Evolutionary conservation across 1,139 yeast genomes (phyloP).

Genomic region (Arxiozyma slooffiae): DNA sequence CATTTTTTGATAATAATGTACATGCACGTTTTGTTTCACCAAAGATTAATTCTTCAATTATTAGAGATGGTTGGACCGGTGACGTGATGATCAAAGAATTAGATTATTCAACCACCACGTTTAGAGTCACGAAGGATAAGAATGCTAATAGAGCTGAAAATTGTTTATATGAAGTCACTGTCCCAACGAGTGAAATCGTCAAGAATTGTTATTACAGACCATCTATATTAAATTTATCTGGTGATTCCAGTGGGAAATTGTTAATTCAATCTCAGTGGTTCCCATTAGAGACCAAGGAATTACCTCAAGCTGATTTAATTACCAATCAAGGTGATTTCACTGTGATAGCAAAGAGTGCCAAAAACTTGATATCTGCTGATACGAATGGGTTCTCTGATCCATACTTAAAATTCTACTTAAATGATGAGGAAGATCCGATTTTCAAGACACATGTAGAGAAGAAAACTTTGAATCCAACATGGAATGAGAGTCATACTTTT

Average conservation of each 20-base stretch:
- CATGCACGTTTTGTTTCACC: conserved; percentile 51
- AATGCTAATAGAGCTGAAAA: conserved; percentile 49
- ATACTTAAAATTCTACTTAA: conserved; percentile 55
- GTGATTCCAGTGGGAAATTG: conserved; percentile 40
- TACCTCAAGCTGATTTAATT: conserved; percentile 69
- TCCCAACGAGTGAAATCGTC: conserved; percentile 62
- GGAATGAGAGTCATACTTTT: conserved; percentile 56
- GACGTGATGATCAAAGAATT: conserved; percentile 69
- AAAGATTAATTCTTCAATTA: conserved; percentile 35
- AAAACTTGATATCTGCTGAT: conserved; percentile 73
- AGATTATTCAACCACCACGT: conserved; percentile 56
- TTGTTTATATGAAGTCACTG: conserved; percentile 49
- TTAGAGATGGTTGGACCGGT: conserved; percentile 50
- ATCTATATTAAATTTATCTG: conserved; percentile 44
- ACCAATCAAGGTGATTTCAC: conserved; percentile 66
- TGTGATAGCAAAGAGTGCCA: conserved; percentile 57
- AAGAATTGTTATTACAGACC: conserved; percentile 57
- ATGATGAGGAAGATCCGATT: conserved; percentile 45
- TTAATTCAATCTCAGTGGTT: conserved; percentile 65
- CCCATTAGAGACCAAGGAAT: conserved; percentile 51
- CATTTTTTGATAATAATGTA: conserved; percentile 65
- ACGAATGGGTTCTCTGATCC: conserved; percentile 92
- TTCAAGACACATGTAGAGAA: conserved; percentile 71
- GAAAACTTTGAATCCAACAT: conserved; percentile 78
- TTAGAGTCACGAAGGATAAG: conserved; percentile 50